Evolutionary conservation across 352 stramenopile species (phyloP).

Genomic region (Thalassiosira hispida): DNA sequence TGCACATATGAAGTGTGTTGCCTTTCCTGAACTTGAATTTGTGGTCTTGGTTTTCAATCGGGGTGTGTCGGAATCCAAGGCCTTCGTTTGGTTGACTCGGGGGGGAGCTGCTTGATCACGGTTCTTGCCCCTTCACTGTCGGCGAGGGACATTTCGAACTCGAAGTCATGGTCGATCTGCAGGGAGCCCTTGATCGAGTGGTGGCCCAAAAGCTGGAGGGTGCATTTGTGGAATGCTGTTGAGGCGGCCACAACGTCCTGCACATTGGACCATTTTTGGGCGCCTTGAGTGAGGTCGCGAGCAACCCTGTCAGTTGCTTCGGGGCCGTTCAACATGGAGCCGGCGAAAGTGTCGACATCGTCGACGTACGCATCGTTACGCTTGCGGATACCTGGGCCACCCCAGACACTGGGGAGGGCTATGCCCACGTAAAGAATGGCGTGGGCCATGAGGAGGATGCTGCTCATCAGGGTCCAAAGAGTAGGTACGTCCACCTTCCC

Average conservation of each 20-base stretch:
- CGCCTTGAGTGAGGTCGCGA: neutral
- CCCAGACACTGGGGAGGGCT: neutral
- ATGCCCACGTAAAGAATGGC: neutral
- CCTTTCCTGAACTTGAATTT: neutral
- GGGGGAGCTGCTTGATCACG: neutral
- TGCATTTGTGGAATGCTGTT: constrained; percentile 27
- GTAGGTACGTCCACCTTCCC: constrained; percentile 1
- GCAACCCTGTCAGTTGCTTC: neutral
- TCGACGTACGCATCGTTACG: neutral
- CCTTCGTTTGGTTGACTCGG: constrained; percentile 20
- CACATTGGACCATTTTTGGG: constrained; percentile 10
- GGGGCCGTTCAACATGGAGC: neutral
- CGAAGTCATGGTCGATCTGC: neutral
- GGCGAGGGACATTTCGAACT: neutral
- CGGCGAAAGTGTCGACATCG: neutral
- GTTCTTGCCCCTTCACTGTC: neutral
- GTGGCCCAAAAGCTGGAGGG: neutral
- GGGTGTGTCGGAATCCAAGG: constrained; percentile 6
- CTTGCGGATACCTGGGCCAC: neutral
- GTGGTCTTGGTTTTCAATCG: constrained; percentile 11
- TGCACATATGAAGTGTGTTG: neutral
- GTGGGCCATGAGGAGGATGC: neutral
- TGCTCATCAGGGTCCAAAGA: neutral
- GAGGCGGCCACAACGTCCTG: neutral
- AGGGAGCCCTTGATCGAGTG: neutral